A percentile compares a stretch with the other conserved stretches of the same genome.
These are phyloP conservation scores for Monilinia polystroma DNA, from an alignment of 2,329 filamentous ascomycete species.

Conservation along the genomic window DNA sequence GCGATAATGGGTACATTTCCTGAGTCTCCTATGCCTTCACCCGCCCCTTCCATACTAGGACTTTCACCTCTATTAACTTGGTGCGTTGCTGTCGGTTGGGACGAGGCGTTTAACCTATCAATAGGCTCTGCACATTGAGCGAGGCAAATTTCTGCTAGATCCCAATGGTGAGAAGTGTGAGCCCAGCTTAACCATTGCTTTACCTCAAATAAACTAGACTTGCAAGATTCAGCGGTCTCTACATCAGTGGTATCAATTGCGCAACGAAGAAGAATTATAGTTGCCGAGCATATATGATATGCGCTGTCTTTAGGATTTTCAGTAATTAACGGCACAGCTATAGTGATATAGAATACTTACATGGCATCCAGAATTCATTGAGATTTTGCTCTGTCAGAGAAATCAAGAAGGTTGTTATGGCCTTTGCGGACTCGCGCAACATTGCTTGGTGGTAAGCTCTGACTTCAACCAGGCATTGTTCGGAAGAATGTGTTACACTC, in stretches of 20 bases:
- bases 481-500: neutral
- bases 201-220: conserved; percentile 18
- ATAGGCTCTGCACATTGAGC: conserved; percentile 40
- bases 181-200: conserved; percentile 26
- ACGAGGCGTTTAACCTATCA: neutral
- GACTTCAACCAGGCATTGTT: conserved; percentile 25
- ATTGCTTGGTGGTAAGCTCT: conserved; percentile 28
- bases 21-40: neutral
- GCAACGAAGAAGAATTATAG: conserved; percentile 30
- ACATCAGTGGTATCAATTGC: conserved; percentile 29
- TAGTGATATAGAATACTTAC: neutral
- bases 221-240: conserved; percentile 23
- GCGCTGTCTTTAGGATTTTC: conserved; percentile 32
- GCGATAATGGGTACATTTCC: neutral
- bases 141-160: conserved; percentile 32
- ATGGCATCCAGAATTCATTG: conserved; percentile 13
- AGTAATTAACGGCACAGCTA: neutral
- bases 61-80: too few species aligned
- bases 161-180: conserved; percentile 36
- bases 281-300: conserved; percentile 38
- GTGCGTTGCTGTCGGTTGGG: too few species aligned
- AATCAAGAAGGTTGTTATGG: conserved; percentile 29
- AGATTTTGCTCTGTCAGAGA: conserved; percentile 3
- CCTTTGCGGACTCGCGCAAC: conserved; percentile 34
- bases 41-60: neutral